Base-by-base conservation (phyloP, 352 stramenopile genomes). In the Globisporangium spinosum region DNA sequence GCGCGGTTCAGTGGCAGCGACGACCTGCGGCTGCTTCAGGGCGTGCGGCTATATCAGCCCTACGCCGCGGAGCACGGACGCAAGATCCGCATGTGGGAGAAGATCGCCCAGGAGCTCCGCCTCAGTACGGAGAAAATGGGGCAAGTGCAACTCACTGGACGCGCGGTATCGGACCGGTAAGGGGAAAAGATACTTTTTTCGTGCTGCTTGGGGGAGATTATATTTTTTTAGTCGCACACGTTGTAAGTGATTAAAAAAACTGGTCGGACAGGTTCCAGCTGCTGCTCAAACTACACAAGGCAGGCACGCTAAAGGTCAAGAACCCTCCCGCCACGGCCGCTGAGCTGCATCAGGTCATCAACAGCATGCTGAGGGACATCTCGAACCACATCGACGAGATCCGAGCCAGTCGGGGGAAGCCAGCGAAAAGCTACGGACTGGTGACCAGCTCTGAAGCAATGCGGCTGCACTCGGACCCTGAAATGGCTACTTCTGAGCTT, bases 71-170 rank as follows among this genome's bases (percentile, higher is more conserved):
- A 80, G 45, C 79, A 88, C 59, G 79, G 79, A 25, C 74, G 70
- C 43, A 81, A 82, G 68, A 73, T 88, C 61, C 77, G 77, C 22
- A 73, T 77, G 29, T 88, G 79, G 79, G 76, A 88, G 59, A 63
- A 75, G 17, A 67, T 88, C 6, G 79, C 79, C n/a, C 62, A 73
- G 23, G 74, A 80, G 57, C 71, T 79, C 22, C 77, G 75, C 40
- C 40, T 70, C 34, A 79, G 68, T 5, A 68, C 71, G 10, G 68
- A 71, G 38, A 75, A 76, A 58, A 61, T 78, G 17, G 69, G 64
- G 12, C 67, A 73, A 23, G 59, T 73, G 47, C 76, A 67, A 55
- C 73, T 77, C 35, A 77, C 69, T 55, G 69, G 76, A 27, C 76
- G 76, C 62, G 74, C 76, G 12, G 76, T 81, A 20, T 77, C 74